Evolutionary conservation across 139 green algal genomes (phyloP).

Genomic region (Spirogloea muscicola): DNA sequence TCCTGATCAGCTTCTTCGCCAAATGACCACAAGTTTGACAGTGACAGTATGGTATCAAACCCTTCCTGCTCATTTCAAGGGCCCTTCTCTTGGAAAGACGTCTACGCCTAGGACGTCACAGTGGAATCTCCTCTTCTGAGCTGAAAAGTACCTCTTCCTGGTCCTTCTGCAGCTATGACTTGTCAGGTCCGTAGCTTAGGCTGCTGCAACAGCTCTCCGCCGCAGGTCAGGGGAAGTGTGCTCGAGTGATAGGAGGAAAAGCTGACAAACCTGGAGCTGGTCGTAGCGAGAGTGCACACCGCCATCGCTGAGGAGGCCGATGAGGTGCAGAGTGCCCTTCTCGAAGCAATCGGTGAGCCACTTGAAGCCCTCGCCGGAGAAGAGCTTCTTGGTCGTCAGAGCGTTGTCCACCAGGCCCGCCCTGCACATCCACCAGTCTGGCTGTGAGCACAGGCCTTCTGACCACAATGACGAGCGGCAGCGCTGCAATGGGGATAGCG

Average conservation of each 20-base stretch:
- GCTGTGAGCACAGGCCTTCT: too few relatives aligned
- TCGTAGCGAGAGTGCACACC: slow-evolving; percentile 88
- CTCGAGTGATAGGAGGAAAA: too few relatives aligned
- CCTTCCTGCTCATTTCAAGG: too few relatives aligned
- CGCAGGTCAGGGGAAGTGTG: too few relatives aligned
- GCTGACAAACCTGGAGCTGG: slow-evolving; percentile 72
- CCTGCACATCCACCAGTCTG: slow-evolving; percentile 43
- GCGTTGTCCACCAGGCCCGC: slow-evolving; percentile 87
- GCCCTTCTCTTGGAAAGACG: too few relatives aligned
- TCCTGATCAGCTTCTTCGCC: neutral
- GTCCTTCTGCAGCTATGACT: too few relatives aligned
- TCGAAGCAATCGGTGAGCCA: slow-evolving; percentile 69
- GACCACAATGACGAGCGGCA: neutral
- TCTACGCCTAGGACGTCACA: too few relatives aligned
- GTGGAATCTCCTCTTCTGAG: too few relatives aligned
- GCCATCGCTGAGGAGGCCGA: slow-evolving; percentile 85
- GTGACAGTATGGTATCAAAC: too few relatives aligned
- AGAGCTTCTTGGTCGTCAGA: slow-evolving; percentile 74
- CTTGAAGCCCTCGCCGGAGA: slow-evolving; percentile 78
- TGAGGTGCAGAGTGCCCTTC: slow-evolving; percentile 86
- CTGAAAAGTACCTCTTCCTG: too few relatives aligned
- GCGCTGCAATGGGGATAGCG: neutral
- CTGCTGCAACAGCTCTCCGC: too few relatives aligned
- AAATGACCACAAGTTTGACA: neutral
- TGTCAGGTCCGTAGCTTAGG: too few relatives aligned